Conservation (phyloP, 2,329 filamentous ascomycete genomes). For the Zarea fungicola region DNA sequence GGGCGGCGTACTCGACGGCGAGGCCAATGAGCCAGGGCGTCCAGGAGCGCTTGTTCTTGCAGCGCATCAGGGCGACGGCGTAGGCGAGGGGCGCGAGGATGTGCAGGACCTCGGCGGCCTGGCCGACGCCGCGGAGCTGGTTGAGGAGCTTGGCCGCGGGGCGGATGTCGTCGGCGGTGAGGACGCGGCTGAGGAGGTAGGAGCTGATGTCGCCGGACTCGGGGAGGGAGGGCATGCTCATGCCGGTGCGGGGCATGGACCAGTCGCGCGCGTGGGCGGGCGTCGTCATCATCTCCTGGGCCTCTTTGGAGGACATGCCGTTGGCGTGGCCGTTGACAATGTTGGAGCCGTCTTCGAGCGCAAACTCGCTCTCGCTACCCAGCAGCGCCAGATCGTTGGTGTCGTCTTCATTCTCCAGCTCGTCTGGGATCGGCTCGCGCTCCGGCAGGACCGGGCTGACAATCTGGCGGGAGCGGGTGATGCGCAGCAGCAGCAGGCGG, state of each 20-base stretch:
- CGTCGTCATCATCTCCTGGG: conserved; percentile 21
- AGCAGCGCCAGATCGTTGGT: conserved; percentile 35
- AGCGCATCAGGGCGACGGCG: conserved; percentile 71
- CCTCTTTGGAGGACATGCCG: conserved; percentile 24
- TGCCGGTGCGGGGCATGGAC: conserved; percentile 90
- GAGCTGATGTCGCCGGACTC: conserved; percentile 75
- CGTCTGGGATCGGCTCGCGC: conserved; percentile 67
- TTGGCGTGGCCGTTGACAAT: neutral
- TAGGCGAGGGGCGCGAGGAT: conserved; percentile 87
- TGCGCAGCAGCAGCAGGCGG: conserved; percentile 69
- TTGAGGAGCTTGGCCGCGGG: conserved; percentile 84
- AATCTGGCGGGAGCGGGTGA: conserved; percentile 78
- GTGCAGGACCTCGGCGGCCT: conserved; percentile 83
- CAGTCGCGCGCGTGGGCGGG: conserved; percentile 59
- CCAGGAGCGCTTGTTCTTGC: conserved; percentile 74
- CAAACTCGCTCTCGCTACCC: conserved; percentile 35
- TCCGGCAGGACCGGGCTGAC: conserved; percentile 82
- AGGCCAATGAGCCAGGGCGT: conserved; percentile 86
- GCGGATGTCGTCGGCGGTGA: conserved; percentile 96
- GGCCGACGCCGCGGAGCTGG: conserved; percentile 64
- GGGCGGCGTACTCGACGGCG: conserved; percentile 77
- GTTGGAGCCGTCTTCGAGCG: conserved; percentile 30
- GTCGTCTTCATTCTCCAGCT: conserved; percentile 38
- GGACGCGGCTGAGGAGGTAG: conserved; percentile 82
- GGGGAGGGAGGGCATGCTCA: conserved; percentile 78